Evolutionary conservation across 2,329 filamentous ascomycete species (phyloP).

Genomic region (Gnomoniopsis sp.): DNA sequence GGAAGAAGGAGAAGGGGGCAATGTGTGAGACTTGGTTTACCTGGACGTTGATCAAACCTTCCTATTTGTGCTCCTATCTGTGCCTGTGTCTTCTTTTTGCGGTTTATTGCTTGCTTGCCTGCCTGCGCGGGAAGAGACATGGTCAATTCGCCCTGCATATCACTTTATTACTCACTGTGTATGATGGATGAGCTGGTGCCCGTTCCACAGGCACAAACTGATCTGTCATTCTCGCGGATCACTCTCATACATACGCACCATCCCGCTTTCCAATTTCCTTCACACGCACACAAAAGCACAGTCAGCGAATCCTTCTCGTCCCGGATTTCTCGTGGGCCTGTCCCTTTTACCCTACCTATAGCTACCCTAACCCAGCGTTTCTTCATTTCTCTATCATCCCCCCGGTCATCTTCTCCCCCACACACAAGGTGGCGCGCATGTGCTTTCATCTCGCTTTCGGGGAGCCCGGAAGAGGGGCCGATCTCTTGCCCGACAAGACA

Average conservation of each 20-base stretch:
- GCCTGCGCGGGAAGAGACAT: neutral
- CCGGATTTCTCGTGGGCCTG: neutral
- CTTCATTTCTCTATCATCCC: neutral
- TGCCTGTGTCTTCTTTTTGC: neutral
- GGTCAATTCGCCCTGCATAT: too few species aligned
- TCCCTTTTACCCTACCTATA: neutral
- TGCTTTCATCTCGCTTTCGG: slow-evolving; percentile 10
- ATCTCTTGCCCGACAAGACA: slow-evolving; percentile 12
- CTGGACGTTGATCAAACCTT: neutral
- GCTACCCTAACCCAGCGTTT: slow-evolving; percentile 2
- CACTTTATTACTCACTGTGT: neutral
- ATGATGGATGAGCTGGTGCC: neutral
- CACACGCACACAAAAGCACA: too few species aligned
- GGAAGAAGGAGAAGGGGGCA: neutral
- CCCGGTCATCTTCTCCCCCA: neutral
- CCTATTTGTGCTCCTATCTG: neutral
- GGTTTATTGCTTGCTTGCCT: neutral
- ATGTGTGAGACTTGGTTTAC: neutral
- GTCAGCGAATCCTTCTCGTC: neutral
- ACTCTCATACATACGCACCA: neutral
- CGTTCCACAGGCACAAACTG: neutral
- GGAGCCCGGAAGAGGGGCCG: slow-evolving; percentile 12
- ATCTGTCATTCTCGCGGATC: neutral
- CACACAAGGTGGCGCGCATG: neutral
- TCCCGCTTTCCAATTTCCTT: neutral